Evolutionary conservation across 352 stramenopile genomes (phyloP).

Genomic region (Globisporangium rhizosaccharum): DNA sequence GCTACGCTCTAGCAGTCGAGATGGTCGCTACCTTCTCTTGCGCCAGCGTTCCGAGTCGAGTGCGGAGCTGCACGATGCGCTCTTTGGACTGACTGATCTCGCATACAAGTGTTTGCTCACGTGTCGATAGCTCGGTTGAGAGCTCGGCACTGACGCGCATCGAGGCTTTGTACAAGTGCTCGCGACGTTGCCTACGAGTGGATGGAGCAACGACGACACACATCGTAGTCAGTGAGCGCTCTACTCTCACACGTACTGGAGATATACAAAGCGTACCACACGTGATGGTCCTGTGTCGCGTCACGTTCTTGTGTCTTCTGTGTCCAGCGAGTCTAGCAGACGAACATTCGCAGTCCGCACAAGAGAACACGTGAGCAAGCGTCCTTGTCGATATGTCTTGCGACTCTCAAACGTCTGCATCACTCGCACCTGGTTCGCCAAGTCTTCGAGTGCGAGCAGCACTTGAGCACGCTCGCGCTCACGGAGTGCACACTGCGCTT

Average conservation of each 20-base stretch:
- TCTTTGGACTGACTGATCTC: not conserved
- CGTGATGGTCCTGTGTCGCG: not conserved
- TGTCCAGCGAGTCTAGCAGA: not conserved
- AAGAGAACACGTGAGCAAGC: not conserved
- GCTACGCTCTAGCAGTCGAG: no score
- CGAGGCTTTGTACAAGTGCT: constrained; percentile 19
- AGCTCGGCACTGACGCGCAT: constrained; percentile 13
- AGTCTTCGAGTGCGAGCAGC: constrained; percentile 11
- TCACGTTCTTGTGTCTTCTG: not conserved
- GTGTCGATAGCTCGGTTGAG: not conserved
- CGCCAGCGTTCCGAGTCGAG: constrained; percentile 9
- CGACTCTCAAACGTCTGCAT: not conserved
- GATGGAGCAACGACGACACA: not conserved
- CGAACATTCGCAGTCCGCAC: not conserved
- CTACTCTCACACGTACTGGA: not conserved
- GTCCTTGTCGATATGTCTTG: not conserved
- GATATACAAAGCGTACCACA: not conserved
- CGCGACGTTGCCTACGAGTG: constrained; percentile 16
- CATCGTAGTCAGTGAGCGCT: no score
- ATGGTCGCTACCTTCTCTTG: constrained; percentile 20
- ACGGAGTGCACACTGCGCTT: not conserved
- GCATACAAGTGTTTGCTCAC: not conserved
- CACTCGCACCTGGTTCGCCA: constrained; percentile 17
- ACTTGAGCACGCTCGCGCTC: constrained; percentile 15
- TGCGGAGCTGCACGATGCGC: not conserved